Evolutionary conservation across 1,139 yeast species (phyloP).

Genomic region (Geotrichum macrosporum): DNA sequence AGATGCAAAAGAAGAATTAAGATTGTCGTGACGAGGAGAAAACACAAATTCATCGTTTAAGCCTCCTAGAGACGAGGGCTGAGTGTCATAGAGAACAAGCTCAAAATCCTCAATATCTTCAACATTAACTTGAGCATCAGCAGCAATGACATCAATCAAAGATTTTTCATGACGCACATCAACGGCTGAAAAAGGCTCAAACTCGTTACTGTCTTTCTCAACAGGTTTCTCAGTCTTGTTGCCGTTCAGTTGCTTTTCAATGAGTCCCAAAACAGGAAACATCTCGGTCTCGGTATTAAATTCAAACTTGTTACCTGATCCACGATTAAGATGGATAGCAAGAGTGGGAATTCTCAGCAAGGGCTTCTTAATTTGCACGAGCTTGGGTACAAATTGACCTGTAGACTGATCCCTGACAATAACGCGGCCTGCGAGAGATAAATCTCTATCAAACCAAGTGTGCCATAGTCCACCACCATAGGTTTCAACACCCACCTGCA

Average conservation of each 20-base stretch:
- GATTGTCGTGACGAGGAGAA: conserved; percentile 89
- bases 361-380: conserved; percentile 79
- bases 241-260: conserved; percentile 36
- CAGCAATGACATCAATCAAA: conserved; percentile 63
- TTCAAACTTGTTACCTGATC: conserved; percentile 71
- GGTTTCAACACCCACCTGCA: conserved; percentile 88
- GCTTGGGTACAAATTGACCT: conserved; percentile 51
- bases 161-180: conserved; percentile 73
- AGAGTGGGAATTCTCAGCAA: conserved; percentile 86
- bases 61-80: conserved; percentile 80
- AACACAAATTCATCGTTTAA: conserved; percentile 84
- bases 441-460: conserved; percentile 83
- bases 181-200: conserved; percentile 61
- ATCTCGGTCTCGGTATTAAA: conserved; percentile 85
- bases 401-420: conserved; percentile 50
- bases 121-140: conserved; percentile 51
- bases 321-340: conserved; percentile 87
- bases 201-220: conserved; percentile 52
- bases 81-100: conserved; percentile 80
- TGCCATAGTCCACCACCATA: conserved; percentile 94
- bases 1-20: conserved; percentile 81
- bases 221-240: conserved; percentile 20
- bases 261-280: conserved; percentile 80
- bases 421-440: conserved; percentile 89
- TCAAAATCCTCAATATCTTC: conserved; percentile 82